phyloP scores from a whole-genome alignment of 2,329 filamentous ascomycete species.

The Aspergillus pseudotamarii region DNA sequence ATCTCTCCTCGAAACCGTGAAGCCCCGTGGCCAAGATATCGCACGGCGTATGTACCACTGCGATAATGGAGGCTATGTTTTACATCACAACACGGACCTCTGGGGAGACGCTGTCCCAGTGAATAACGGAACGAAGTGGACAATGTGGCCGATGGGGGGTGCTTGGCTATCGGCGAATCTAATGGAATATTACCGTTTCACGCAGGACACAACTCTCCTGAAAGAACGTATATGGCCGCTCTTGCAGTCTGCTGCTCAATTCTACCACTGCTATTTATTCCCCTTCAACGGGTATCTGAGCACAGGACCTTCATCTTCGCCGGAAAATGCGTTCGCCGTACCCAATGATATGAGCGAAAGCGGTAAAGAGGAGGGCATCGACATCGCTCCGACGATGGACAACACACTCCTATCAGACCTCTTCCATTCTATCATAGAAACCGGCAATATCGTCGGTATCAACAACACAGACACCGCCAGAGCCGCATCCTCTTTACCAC shows the following conservation, averaged over 20 bases:
- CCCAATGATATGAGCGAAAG: slow-evolving; percentile 8
- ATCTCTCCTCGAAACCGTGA: slow-evolving; percentile 40
- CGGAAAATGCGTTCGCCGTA: slow-evolving; percentile 22
- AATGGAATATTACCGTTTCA: slow-evolving; percentile 60
- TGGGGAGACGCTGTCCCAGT: slow-evolving; percentile 59
- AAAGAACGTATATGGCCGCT: slow-evolving; percentile 17
- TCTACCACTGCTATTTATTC: slow-evolving; percentile 17
- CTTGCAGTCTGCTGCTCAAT: slow-evolving; percentile 14
- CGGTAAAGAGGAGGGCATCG: slow-evolving; percentile 7
- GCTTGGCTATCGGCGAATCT: slow-evolving; percentile 64
- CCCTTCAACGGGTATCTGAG: slow-evolving; percentile 8
- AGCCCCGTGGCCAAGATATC: slow-evolving; percentile 49
- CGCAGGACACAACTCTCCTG: slow-evolving; percentile 24
- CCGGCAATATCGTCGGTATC: not conserved
- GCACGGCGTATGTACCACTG: slow-evolving; percentile 54
- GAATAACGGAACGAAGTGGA: slow-evolving; percentile 42
- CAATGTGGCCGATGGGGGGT: slow-evolving; percentile 45
- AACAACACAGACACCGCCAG: slow-evolving; percentile 10
- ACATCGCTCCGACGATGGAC: slow-evolving; percentile 47
- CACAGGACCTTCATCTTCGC: slow-evolving; percentile 22
- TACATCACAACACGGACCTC: slow-evolving; percentile 60
- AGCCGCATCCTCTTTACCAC: not conserved
- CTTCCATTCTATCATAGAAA: slow-evolving; percentile 19
- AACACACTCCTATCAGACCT: slow-evolving; percentile 46
- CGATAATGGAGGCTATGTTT: slow-evolving; percentile 56